Conservation (phyloP, 1,284 basidiomycete species). For the Fomitiporia mediterranea region DNA sequence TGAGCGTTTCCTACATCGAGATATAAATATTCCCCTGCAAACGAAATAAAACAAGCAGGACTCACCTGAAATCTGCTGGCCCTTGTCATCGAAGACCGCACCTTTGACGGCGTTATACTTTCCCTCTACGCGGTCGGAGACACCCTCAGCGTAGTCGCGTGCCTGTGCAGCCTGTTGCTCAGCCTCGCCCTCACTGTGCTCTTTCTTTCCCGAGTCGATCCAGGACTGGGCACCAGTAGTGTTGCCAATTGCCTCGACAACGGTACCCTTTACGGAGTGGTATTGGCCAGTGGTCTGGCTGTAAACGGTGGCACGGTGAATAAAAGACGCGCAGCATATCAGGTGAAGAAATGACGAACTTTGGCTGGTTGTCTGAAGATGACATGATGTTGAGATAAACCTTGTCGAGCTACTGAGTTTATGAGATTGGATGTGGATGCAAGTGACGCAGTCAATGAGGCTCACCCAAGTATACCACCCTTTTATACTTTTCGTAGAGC, state of each 20-base stretch:
- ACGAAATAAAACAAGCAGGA: background rate
- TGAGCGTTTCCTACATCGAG: conserved; percentile 44
- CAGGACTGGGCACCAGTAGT: conserved; percentile 42
- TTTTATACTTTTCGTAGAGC: background rate
- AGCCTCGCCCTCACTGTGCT: conserved; percentile 61
- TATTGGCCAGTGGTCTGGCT: conserved; percentile 62
- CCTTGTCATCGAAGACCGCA: conserved; percentile 59
- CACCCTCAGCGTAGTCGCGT: conserved; percentile 54
- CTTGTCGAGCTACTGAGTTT: too few relatives aligned
- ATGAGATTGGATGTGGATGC: background rate
- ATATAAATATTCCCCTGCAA: background rate
- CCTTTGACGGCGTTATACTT: conserved; percentile 67
- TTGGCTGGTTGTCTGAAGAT: conserved; percentile 2
- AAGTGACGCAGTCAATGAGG: background rate
- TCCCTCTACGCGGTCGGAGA: conserved; percentile 52
- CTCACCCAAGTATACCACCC: too few relatives aligned
- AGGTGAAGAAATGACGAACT: background rate
- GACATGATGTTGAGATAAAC: conserved; percentile 6
- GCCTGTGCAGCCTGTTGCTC: conserved; percentile 53
- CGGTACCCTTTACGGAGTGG: conserved; percentile 56
- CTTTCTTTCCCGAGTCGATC: conserved; percentile 56
- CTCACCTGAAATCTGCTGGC: conserved; percentile 50
- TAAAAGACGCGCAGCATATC: background rate
- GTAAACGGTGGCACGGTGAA: background rate
- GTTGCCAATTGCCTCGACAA: conserved; percentile 56